A percentile compares a stretch with the other conserved stretches of the same genome.
phyloP scores from a whole-genome alignment of 225 moss, liverwort and hornwort genomes.

The Climacium dendroides region DNA sequence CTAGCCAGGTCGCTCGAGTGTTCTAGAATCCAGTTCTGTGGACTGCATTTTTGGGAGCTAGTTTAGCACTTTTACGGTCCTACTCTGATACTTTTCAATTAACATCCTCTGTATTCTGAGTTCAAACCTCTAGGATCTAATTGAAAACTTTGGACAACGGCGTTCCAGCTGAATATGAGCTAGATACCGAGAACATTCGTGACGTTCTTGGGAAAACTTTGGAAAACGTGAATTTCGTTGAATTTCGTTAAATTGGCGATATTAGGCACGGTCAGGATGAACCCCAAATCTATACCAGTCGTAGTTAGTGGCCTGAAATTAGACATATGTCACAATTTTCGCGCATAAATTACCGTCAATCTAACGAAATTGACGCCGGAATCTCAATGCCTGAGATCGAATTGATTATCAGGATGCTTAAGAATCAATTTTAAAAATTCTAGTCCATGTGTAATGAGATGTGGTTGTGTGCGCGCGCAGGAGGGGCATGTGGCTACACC shows the following conservation, averaged over 20 bases:
- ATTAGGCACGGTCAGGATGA: no score
- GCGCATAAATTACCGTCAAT: no score
- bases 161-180: neutral
- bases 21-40: neutral
- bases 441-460: neutral
- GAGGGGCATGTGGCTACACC: slow-evolving; percentile 31
- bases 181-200: no score
- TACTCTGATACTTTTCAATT: neutral
- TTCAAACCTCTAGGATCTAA: neutral
- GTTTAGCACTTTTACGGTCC: neutral
- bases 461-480: neutral
- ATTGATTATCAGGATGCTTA: neutral
- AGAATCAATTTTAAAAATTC: neutral
- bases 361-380: no score
- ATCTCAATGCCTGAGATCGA: neutral
- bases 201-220: neutral
- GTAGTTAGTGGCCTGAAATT: no score
- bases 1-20: no score
- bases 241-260: no score
- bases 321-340: no score
- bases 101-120: neutral
- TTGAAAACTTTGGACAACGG: neutral
- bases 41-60: neutral
- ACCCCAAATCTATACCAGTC: no score
- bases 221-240: no score